Conservation (phyloP, 805 yeast genomes). For the Jamesozyma hellenica region DNA sequence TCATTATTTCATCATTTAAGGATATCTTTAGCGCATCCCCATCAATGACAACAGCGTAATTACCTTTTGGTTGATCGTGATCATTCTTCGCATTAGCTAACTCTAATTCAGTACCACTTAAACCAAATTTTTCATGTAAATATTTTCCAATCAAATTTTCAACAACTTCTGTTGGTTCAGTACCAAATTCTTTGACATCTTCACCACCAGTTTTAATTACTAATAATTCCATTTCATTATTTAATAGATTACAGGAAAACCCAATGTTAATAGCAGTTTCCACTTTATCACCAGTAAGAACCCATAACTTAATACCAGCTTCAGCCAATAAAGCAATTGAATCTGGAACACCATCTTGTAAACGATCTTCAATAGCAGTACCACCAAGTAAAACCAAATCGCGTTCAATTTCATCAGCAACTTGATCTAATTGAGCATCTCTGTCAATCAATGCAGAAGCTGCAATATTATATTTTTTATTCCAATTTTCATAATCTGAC, state of each 20-base stretch:
- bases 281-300: conserved; percentile 79
- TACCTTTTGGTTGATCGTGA: conserved; percentile 60
- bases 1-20: conserved; percentile 34
- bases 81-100: conserved; percentile 41
- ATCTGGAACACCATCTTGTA: conserved; percentile 83
- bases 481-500: conserved; percentile 57
- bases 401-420: conserved; percentile 63
- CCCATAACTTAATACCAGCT: conserved; percentile 83
- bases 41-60: conserved; percentile 64
- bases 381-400: conserved; percentile 64
- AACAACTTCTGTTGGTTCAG: conserved; percentile 34
- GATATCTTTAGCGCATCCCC: conserved; percentile 66
- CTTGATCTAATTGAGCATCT: conserved; percentile 63
- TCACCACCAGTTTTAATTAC: conserved; percentile 44
- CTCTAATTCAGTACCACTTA: conserved; percentile 53
- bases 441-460: conserved; percentile 53
- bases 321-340: conserved; percentile 57
- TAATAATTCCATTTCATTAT: conserved; percentile 65
- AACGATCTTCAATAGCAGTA: conserved; percentile 77
- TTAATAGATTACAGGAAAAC: conserved; percentile 69
- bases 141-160: conserved; percentile 42
- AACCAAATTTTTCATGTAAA: conserved; percentile 43
- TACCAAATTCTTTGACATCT: conserved; percentile 38
- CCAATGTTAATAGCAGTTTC: conserved; percentile 86
- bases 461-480: conserved; percentile 50